Conservation (phyloP, 2,329 filamentous ascomycete species). For the Aspergillus thermomutatus region DNA sequence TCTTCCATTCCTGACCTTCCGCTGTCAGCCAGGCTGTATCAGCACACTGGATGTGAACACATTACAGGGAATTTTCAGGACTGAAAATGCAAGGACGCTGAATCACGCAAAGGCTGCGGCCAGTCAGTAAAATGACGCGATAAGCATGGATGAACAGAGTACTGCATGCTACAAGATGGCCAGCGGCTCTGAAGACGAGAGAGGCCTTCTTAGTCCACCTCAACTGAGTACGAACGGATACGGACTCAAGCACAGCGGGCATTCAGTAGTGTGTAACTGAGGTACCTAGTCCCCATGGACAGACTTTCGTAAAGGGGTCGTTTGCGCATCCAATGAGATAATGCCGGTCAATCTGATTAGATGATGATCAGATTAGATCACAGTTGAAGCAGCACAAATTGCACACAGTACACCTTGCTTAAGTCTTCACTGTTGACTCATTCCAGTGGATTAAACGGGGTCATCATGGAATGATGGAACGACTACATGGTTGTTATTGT, state of each 20-base stretch:
- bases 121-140: no score
- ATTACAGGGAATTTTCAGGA: background rate
- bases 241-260: background rate
- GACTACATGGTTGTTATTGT: background rate
- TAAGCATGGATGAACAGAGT: background rate
- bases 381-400: background rate
- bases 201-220: background rate
- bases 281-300: background rate
- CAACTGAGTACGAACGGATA: background rate
- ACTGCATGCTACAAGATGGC: background rate
- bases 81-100: background rate
- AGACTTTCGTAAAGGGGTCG: background rate
- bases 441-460: background rate
- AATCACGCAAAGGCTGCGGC: background rate
- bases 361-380: conserved; percentile 19
- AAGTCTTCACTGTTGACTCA: no score
- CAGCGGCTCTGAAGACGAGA: background rate
- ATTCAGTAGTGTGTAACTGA: background rate
- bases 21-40: background rate
- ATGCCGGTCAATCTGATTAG: conserved; percentile 14
- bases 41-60: background rate
- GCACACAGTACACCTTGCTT: no score
- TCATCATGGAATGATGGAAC: background rate
- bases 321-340: conserved; percentile 1
- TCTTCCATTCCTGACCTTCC: background rate